phyloP scores from a whole-genome alignment of 352 stramenopile genomes.

The Globisporangium spiculum region DNA sequence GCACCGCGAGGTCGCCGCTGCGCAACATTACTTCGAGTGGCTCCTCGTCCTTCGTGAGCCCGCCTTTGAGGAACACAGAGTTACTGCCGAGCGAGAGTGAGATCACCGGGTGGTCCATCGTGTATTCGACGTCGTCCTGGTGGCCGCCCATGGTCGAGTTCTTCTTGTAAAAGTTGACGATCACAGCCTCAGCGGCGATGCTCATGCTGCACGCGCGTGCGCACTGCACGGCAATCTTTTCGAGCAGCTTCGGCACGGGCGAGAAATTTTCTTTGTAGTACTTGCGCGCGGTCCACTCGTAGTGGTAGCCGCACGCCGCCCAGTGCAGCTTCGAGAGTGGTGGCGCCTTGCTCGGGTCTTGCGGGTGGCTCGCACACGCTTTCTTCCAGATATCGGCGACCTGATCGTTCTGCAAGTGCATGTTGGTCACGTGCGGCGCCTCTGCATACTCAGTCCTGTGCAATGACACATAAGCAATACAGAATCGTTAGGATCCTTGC shows the following conservation, averaged over 20 bases:
- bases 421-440: conserved; percentile 72
- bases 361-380: conserved; percentile 30
- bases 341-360: conserved; percentile 35
- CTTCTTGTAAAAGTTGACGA: conserved; percentile 84
- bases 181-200: conserved; percentile 61
- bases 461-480: not conserved
- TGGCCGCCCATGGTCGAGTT: conserved; percentile 79
- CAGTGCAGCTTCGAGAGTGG: conserved; percentile 69
- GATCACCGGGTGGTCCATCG: conserved; percentile 78
- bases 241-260: conserved; percentile 41
- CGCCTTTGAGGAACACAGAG: conserved; percentile 78
- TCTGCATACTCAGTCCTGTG: conserved; percentile 65
- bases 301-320: conserved; percentile 72
- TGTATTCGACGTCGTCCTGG: conserved; percentile 82
- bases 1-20: conserved; percentile 67
- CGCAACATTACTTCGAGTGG: conserved; percentile 63
- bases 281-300: conserved; percentile 76
- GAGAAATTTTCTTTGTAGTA: conserved; percentile 63
- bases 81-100: conserved; percentile 70
- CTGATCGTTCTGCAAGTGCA: conserved; percentile 63
- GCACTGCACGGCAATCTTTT: conserved; percentile 36
- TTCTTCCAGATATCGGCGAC: conserved; percentile 50
- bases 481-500: not conserved
- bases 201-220: conserved; percentile 54
- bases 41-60: conserved; percentile 51